Percentiles rank a stretch among this genome's conserved stretches.
Conservation (phyloP, 805 yeast genomes). For the Candida dendrica region DNA sequence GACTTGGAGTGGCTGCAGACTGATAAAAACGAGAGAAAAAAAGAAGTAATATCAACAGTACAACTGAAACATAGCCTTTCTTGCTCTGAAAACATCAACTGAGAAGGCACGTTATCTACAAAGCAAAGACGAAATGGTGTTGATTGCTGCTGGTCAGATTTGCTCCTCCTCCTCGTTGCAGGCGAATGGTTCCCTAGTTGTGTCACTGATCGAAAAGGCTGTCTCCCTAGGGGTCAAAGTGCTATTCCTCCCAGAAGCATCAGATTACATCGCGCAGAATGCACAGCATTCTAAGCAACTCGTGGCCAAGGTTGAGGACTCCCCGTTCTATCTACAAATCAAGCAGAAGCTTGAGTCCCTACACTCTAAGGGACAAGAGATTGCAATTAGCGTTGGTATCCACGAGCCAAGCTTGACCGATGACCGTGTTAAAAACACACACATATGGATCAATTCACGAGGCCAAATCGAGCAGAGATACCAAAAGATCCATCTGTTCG, state of each 20-base stretch:
- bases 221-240: slow-evolving; percentile 52
- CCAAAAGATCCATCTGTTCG: slow-evolving; percentile 85
- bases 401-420: slow-evolving; percentile 63
- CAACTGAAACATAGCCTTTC: no score
- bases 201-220: slow-evolving; percentile 57
- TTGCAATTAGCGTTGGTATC: slow-evolving; percentile 77
- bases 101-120: no score
- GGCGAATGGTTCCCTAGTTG: slow-evolving; percentile 54
- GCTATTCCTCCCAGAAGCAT: slow-evolving; percentile 87
- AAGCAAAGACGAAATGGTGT: slow-evolving; percentile 37
- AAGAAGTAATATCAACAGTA: no score
- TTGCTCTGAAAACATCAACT: no score
- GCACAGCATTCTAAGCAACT: slow-evolving; percentile 57
- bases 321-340: slow-evolving; percentile 36
- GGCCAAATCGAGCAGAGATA: slow-evolving; percentile 68
- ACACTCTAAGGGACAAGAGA: slow-evolving; percentile 26
- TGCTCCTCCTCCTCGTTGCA: slow-evolving; percentile 61
- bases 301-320: slow-evolving; percentile 38
- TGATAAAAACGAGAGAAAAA: no score
- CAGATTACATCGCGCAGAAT: slow-evolving; percentile 75
- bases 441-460: slow-evolving; percentile 57
- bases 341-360: slow-evolving; percentile 37
- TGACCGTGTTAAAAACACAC: slow-evolving; percentile 57
- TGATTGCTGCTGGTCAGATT: slow-evolving; percentile 81
- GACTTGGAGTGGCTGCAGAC: no score